Percentiles rank a stretch among this genome's conserved stretches.
Conservation (phyloP, 768 basidiomycete species). For the Leccinum ochraceum region DNA sequence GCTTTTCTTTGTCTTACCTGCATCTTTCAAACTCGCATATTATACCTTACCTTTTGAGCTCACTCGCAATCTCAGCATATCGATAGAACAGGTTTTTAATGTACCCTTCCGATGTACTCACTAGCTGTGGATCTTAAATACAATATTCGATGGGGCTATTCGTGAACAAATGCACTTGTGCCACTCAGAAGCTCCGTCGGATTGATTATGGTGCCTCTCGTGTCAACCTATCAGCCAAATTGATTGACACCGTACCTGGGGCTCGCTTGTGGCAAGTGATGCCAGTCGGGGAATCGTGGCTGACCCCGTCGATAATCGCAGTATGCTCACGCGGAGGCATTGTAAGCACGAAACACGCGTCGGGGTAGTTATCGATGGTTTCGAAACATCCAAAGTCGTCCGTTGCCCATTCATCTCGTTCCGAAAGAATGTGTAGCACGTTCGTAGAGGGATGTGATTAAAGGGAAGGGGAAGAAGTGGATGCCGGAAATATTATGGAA, state of each 20-base stretch:
- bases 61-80: constrained; percentile 25
- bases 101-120: constrained; percentile 28
- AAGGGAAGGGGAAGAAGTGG: not conserved
- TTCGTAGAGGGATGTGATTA: not conserved
- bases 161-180: not conserved
- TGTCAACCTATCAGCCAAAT: not conserved
- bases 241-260: not conserved
- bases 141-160: constrained; percentile 20
- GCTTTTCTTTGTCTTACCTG: not conserved
- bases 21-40: constrained; percentile 19
- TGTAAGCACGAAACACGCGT: not conserved
- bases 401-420: not conserved
- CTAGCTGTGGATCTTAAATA: constrained; percentile 23
- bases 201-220: not conserved
- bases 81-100: constrained; percentile 30
- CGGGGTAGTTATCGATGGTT: not conserved
- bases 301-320: not conserved
- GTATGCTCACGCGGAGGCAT: not conserved
- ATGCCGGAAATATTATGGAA: not conserved
- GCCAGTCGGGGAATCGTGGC: not conserved
- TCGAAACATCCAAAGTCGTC: not conserved
- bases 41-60: constrained; percentile 24
- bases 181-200: not conserved
- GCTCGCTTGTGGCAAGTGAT: not conserved
- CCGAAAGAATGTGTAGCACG: not conserved